Conservation (phyloP, 2,329 filamentous ascomycete genomes). For the Calonectria hongkongensis region DNA sequence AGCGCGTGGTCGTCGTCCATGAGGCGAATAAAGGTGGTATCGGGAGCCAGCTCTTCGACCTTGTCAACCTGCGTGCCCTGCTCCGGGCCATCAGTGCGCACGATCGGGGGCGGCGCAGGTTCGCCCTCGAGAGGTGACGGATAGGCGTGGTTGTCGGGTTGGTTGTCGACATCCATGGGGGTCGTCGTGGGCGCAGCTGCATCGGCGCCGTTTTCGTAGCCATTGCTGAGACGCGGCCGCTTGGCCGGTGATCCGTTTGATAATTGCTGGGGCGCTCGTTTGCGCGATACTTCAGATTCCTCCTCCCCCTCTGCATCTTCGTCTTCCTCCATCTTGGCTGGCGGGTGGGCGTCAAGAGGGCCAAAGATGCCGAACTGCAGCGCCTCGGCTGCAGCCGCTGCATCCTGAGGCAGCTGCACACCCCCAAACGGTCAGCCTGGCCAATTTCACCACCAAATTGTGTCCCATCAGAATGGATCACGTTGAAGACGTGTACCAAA, state of each 20-base stretch:
- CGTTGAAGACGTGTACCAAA: constrained; percentile 38
- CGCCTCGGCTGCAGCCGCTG: constrained; percentile 67
- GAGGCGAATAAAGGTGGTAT: constrained; percentile 78
- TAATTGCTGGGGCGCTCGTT: constrained; percentile 69
- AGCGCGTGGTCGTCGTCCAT: constrained; percentile 64
- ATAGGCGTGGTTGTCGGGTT: constrained; percentile 76
- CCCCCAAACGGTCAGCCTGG: constrained; percentile 50
- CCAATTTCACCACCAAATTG: constrained; percentile 43
- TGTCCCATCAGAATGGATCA: constrained; percentile 38
- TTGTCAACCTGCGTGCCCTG: constrained; percentile 80
- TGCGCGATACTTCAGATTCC: constrained; percentile 66
- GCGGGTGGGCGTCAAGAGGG: constrained; percentile 69
- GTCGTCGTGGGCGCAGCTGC: constrained; percentile 65
- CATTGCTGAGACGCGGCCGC: constrained; percentile 77
- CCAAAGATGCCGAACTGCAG: constrained; percentile 74
- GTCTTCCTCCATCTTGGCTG: constrained; percentile 63
- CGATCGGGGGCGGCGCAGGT: constrained; percentile 70
- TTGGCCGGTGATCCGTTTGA: constrained; percentile 76
- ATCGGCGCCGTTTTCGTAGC: constrained; percentile 74
- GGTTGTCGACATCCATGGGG: constrained; percentile 77
- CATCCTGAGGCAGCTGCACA: constrained; percentile 70
- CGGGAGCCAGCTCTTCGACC: constrained; percentile 74
- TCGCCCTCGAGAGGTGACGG: constrained; percentile 78
- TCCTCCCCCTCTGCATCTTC: constrained; percentile 62
- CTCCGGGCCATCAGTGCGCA: constrained; percentile 77